A percentile compares a stretch with the other conserved stretches of the same genome.
Conservation (phyloP, 106 monocot species). For the Hemerocallis citrina region DNA sequence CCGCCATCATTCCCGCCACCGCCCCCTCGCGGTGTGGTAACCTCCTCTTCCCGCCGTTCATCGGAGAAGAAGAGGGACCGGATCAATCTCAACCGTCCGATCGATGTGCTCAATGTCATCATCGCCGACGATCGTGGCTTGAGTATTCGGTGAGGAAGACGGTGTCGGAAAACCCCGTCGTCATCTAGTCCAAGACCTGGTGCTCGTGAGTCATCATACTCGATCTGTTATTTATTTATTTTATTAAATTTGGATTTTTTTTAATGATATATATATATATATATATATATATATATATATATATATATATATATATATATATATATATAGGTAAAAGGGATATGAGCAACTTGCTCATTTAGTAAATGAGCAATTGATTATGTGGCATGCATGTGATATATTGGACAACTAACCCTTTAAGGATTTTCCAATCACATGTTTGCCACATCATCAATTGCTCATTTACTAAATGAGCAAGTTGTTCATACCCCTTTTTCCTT, state of each 20-base stretch:
- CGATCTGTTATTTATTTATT: background rate
- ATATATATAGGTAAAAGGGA: no score
- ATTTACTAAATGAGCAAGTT: no score
- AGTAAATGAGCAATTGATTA: no score
- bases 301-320: no score
- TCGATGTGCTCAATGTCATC: constrained; percentile 11
- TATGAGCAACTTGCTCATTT: no score
- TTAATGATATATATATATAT: no score
- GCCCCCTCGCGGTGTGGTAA: background rate
- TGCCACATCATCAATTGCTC: no score
- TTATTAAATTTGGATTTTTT: background rate
- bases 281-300: no score
- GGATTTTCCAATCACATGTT: no score
- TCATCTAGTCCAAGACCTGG: constrained; percentile 97
- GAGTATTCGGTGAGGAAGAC: constrained; percentile 80
- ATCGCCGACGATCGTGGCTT: constrained; percentile 43
- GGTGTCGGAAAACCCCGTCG: constrained; percentile 68
- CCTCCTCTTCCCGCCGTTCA: background rate
- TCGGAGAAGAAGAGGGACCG: background rate
- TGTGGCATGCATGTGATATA: no score
- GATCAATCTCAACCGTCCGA: background rate
- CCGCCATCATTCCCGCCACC: background rate
- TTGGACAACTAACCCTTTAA: no score
- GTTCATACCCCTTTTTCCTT: no score
- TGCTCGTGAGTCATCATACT: constrained; percentile 69